Conservation (phyloP, 2,329 filamentous ascomycete species). For the Beauveria caledonica region DNA sequence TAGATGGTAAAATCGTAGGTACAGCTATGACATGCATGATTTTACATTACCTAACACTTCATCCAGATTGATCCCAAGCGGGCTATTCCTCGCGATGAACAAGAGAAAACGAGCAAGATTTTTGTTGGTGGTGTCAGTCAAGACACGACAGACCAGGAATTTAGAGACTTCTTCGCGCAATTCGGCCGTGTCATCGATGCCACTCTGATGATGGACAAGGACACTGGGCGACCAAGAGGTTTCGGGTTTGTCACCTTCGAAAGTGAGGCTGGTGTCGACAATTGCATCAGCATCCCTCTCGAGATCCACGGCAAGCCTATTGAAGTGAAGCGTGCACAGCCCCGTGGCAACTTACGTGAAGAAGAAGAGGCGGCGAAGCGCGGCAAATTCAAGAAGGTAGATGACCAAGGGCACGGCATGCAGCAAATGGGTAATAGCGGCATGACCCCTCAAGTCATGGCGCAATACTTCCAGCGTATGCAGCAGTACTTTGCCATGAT, state of each 20-base stretch:
- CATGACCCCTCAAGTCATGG: constrained; percentile 96
- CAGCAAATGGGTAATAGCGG: constrained; percentile 43
- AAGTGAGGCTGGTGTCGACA: constrained; percentile 88
- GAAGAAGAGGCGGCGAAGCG: constrained; percentile 68
- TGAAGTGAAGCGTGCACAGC: constrained; percentile 96
- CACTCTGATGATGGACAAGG: constrained; percentile 99
- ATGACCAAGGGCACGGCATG: constrained; percentile 31
- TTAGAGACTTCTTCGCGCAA: constrained; percentile 92
- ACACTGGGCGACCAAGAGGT: constrained; percentile 90
- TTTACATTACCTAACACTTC: constrained; percentile 15
- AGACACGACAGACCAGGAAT: constrained; percentile 92
- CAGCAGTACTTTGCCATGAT: constrained; percentile 94
- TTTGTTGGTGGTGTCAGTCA: constrained; percentile 97
- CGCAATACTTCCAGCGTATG: constrained; percentile 97
- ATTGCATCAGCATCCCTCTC: constrained; percentile 73
- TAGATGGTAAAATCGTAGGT: constrained; percentile 95
- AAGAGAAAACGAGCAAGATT: constrained; percentile 97
- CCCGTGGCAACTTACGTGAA: constrained; percentile 86
- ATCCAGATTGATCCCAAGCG: constrained; percentile 91
- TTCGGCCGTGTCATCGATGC: constrained; percentile 95
- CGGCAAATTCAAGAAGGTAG: constrained; percentile 49
- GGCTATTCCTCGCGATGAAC: constrained; percentile 93
- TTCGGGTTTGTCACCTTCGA: constrained; percentile 99
- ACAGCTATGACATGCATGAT: neutral
- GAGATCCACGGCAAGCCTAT: constrained; percentile 95